These are phyloP conservation scores for Rhizoclosmatium sp. DNA, from an alignment of 192 early-diverging fungal genomes.

Conservation along the genomic window DNA sequence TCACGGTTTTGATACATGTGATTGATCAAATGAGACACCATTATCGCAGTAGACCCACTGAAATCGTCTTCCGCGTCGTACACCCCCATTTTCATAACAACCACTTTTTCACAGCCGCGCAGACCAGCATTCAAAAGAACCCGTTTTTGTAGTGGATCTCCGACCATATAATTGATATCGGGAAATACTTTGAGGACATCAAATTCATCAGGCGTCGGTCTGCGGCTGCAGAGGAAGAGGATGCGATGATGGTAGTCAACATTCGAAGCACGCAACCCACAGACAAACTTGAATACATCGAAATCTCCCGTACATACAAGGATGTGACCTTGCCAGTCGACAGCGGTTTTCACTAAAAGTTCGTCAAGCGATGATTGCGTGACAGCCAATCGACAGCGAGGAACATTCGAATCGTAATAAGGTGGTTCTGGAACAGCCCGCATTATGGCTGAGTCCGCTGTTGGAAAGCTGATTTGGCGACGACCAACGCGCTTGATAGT, in stretches of 20 bases:
- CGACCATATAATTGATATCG: conserved; percentile 49
- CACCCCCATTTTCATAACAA: conserved; percentile 28
- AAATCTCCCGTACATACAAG: conserved; percentile 48
- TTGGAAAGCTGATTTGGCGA: too few species aligned
- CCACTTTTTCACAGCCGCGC: conserved; percentile 25
- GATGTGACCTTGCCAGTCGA: conserved; percentile 37
- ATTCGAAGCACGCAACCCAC: conserved; percentile 43
- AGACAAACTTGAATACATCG: conserved; percentile 54
- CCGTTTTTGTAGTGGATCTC: conserved; percentile 44
- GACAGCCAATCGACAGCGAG: background rate
- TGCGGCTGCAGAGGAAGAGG: conserved; percentile 40
- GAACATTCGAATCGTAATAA: conserved; percentile 23
- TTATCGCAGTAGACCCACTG: conserved; percentile 38
- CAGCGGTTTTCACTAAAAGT: conserved; percentile 12
- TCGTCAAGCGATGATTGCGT: background rate
- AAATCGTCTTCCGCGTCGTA: conserved; percentile 22
- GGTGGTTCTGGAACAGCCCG: conserved; percentile 13
- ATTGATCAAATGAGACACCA: conserved; percentile 69
- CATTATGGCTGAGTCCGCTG: too few species aligned
- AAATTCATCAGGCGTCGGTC: conserved; percentile 46
- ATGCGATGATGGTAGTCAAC: conserved; percentile 41
- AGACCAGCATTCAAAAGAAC: conserved; percentile 44
- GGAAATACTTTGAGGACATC: conserved; percentile 45
- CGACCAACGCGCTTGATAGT: too few species aligned
- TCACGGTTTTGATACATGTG: conserved; percentile 51